Conservation (phyloP, 495 filamentous ascomycete species). For the Zalerion maritima region DNA sequence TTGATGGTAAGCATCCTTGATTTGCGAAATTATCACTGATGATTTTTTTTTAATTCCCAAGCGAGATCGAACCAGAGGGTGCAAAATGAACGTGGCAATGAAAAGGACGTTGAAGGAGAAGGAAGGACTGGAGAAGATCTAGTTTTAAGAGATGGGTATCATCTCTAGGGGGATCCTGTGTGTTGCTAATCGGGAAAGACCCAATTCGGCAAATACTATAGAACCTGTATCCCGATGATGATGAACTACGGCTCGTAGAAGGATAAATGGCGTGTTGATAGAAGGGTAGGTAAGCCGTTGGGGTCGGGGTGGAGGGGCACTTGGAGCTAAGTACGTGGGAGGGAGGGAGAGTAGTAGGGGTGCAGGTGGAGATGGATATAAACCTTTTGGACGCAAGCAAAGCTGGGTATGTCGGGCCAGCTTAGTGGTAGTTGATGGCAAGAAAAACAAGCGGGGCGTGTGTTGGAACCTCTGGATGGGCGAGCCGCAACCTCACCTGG, state of each 20-base stretch:
- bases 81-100: slow-evolving; percentile 4
- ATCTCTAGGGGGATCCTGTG: too few species aligned
- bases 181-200: too few species aligned
- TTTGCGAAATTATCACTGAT: slow-evolving; percentile 10
- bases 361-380: slow-evolving; percentile 27
- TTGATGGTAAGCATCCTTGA: slow-evolving; percentile 52
- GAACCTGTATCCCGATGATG: too few species aligned
- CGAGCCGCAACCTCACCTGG: slow-evolving; percentile 33
- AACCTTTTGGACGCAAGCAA: slow-evolving; percentile 29
- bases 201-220: too few species aligned
- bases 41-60: slow-evolving; percentile 10
- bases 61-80: slow-evolving; percentile 1
- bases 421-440: slow-evolving; percentile 26
- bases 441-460: slow-evolving; percentile 30
- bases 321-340: neutral
- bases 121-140: slow-evolving; percentile 7
- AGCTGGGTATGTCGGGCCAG: slow-evolving; percentile 39
- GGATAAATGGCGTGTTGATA: slow-evolving; percentile 4
- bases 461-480: slow-evolving; percentile 34
- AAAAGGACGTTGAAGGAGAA: slow-evolving; percentile 6
- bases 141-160: too few species aligned
- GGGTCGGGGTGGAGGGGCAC: neutral
- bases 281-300: slow-evolving; percentile 3
- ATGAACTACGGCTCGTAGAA: too few species aligned
- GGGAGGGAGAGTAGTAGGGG: slow-evolving; percentile 1